phyloP scores from a whole-genome alignment of 352 stramenopile species.

The Hyaloperonospora brassicae region DNA sequence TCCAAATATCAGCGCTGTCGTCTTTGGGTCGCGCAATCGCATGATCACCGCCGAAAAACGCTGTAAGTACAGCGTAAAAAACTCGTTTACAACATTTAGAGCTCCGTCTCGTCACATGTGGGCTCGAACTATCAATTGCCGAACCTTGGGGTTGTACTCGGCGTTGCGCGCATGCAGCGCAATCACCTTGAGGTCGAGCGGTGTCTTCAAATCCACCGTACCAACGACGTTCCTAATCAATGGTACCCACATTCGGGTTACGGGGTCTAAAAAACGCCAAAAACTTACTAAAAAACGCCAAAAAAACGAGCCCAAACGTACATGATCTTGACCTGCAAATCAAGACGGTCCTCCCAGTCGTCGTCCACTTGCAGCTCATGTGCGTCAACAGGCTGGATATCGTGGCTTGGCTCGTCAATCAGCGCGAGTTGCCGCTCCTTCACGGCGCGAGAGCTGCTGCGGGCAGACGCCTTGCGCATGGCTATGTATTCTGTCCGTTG shows the following conservation, averaged over 20 bases:
- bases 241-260: neutral
- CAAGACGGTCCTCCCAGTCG: slow-evolving; percentile 71
- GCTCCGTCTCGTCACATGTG: neutral
- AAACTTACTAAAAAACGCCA: neutral
- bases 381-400: slow-evolving; percentile 36
- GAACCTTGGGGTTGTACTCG: slow-evolving; percentile 98
- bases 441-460: slow-evolving; percentile 39
- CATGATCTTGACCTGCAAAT: slow-evolving; percentile 81
- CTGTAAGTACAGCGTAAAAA: slow-evolving; percentile 19
- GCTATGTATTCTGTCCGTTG: slow-evolving; percentile 1
- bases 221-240: slow-evolving; percentile 88
- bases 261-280: neutral
- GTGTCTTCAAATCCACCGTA: slow-evolving; percentile 92
- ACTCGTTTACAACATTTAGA: neutral
- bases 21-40: slow-evolving; percentile 92
- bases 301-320: slow-evolving; percentile 14
- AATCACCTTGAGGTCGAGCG: slow-evolving; percentile 95
- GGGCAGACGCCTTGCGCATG: slow-evolving; percentile 19
- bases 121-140: neutral
- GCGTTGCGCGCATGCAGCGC: slow-evolving; percentile 95
- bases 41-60: slow-evolving; percentile 96
- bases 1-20: slow-evolving; percentile 96
- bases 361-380: slow-evolving; percentile 69
- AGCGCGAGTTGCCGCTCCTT: slow-evolving; percentile 70
- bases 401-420: slow-evolving; percentile 32